phyloP scores from a whole-genome alignment of 2,329 filamentous ascomycete species.

The Karstenula rhodostoma region DNA sequence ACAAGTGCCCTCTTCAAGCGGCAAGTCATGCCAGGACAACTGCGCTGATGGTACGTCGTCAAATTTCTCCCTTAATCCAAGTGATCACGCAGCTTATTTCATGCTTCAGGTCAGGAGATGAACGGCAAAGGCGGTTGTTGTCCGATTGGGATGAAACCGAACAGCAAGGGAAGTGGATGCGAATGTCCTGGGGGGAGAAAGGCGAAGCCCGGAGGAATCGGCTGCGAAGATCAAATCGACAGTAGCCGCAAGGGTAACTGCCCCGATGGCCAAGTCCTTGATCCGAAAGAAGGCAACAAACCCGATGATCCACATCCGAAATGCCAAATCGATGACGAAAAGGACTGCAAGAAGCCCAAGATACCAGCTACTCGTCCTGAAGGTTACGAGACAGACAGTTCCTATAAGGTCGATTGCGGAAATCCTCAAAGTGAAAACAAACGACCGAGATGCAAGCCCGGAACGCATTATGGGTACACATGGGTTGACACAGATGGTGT shows the following conservation, averaged over 20 bases:
- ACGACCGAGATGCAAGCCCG: constrained; percentile 14
- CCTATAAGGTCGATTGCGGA: constrained; percentile 13
- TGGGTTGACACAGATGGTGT: constrained; percentile 13
- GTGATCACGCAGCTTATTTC: neutral
- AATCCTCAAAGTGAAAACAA: constrained; percentile 9
- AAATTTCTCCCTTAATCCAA: too few relatives aligned
- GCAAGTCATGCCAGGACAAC: constrained; percentile 10
- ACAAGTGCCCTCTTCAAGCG: constrained; percentile 4
- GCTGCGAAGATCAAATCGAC: constrained; percentile 12
- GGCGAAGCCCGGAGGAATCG: constrained; percentile 8
- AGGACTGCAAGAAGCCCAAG: constrained; percentile 15
- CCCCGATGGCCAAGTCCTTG: constrained; percentile 14
- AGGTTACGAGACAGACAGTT: constrained; percentile 10
- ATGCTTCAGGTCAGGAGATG: constrained; percentile 14
- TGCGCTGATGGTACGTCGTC: constrained; percentile 14
- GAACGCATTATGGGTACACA: constrained; percentile 10
- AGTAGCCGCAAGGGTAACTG: constrained; percentile 15
- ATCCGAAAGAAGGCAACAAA: constrained; percentile 16
- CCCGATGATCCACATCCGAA: constrained; percentile 9
- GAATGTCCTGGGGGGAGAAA: neutral
- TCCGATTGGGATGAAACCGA: constrained; percentile 28
- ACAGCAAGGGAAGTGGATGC: neutral
- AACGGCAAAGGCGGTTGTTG: constrained; percentile 24
- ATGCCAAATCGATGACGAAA: constrained; percentile 19
- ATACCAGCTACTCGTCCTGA: constrained; percentile 15